A percentile compares a stretch with the other conserved stretches of the same genome.
phyloP scores from a whole-genome alignment of 2,329 filamentous ascomycete genomes.

The Colletotrichum gloeosporioides region DNA sequence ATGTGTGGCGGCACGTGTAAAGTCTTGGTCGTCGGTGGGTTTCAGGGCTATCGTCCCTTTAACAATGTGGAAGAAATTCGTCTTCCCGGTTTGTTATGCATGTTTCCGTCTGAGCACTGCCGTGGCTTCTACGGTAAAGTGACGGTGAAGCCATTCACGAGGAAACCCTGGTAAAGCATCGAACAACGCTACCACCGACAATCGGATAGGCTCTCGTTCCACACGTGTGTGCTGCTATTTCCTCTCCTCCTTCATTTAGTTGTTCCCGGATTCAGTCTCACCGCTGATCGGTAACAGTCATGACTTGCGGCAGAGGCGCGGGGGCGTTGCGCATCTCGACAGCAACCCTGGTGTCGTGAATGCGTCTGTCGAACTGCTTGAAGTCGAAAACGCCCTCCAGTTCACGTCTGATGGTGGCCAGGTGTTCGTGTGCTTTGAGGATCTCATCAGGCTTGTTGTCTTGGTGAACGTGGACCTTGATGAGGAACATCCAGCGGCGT shows the following conservation, averaged over 20 bases:
- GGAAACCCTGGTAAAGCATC: background rate
- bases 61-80: background rate
- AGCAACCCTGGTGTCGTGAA: conserved; percentile 56
- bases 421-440: conserved; percentile 56
- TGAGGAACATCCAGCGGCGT: conserved; percentile 59
- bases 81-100: background rate
- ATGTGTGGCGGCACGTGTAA: background rate
- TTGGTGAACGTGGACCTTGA: conserved; percentile 59
- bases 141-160: background rate
- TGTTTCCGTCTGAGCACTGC: background rate
- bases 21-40: background rate
- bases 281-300: conserved; percentile 23
- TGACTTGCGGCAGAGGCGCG: conserved; percentile 30
- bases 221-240: background rate
- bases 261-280: background rate
- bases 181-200: background rate
- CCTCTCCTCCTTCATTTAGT: background rate
- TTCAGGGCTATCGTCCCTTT: background rate
- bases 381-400: conserved; percentile 60
- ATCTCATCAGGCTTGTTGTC: conserved; percentile 64
- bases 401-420: conserved; percentile 50
- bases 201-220: background rate
- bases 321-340: conserved; percentile 42
- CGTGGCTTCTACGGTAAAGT: background rate
- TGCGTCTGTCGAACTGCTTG: conserved; percentile 54